phyloP scores from a whole-genome alignment of 2,329 filamentous ascomycete species.

The Aspergillus ochraceoroseus region DNA sequence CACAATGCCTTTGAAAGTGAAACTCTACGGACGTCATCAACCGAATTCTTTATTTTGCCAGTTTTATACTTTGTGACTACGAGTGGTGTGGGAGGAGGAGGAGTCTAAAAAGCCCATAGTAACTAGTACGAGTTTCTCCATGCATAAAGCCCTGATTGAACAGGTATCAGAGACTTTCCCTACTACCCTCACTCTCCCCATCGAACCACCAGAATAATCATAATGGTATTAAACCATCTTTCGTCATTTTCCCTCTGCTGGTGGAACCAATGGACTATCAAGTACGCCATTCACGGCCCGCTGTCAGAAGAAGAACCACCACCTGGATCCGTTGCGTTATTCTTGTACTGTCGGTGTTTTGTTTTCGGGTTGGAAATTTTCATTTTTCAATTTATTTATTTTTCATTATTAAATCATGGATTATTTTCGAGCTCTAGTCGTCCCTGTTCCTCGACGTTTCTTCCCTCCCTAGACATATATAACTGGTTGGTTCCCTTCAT shows the following conservation, averaged over 20 bases:
- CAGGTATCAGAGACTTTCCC: too few relatives aligned
- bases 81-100: too few relatives aligned
- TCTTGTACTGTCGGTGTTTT: background rate
- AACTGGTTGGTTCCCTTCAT: slow-evolving; percentile 11
- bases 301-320: slow-evolving; percentile 21
- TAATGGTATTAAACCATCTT: too few relatives aligned
- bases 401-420: slow-evolving; percentile 1
- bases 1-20: slow-evolving; percentile 3
- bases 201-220: too few relatives aligned
- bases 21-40: too few relatives aligned
- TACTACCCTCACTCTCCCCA: too few relatives aligned
- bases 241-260: slow-evolving; percentile 9
- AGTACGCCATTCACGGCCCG: slow-evolving; percentile 15
- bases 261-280: slow-evolving; percentile 18
- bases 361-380: slow-evolving; percentile 1
- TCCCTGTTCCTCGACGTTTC: slow-evolving; percentile 8
- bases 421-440: slow-evolving; percentile 6
- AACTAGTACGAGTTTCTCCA: too few relatives aligned
- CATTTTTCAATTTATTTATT: slow-evolving; percentile 3
- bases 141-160: too few relatives aligned
- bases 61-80: too few relatives aligned
- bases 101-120: too few relatives aligned
- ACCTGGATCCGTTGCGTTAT: slow-evolving; percentile 15
- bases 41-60: background rate
- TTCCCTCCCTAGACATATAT: slow-evolving; percentile 13